These are phyloP conservation scores for Blastobotrys buckinghamii DNA, from an alignment of 1,139 yeast genomes.

Conservation along the genomic window DNA sequence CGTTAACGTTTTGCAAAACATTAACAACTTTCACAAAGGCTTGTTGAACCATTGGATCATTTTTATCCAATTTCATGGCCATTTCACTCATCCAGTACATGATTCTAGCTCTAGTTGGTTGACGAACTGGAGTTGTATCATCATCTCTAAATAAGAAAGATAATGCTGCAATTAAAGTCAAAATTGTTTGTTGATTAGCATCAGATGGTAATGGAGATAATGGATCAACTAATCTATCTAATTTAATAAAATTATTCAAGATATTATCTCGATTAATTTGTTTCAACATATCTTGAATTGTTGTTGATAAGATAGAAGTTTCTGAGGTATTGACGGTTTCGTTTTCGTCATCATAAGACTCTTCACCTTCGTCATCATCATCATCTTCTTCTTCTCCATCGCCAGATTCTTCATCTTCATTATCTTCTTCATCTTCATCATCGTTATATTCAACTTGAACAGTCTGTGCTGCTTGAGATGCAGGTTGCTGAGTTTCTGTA, in stretches of 20 bases:
- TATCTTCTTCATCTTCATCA: not conserved
- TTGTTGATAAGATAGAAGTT: too few species aligned
- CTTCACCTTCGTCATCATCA: slow-evolving; percentile 1
- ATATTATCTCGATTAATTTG: not conserved
- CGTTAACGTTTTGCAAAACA: not conserved
- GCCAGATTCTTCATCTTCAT: not conserved
- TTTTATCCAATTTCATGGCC: not conserved
- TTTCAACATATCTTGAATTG: too few species aligned
- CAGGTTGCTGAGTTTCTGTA: not conserved
- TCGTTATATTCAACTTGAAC: not conserved
- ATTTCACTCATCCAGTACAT: slow-evolving; percentile 4
- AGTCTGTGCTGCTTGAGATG: not conserved
- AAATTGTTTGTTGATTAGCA: slow-evolving; percentile 1
- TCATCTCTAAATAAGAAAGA: slow-evolving; percentile 4
- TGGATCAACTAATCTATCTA: slow-evolving; percentile 3
- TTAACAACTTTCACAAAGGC: not conserved
- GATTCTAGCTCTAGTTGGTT: slow-evolving; percentile 8
- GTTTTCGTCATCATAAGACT: not conserved
- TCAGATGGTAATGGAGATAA: not conserved
- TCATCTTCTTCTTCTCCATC: not conserved
- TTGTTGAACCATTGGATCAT: not conserved
- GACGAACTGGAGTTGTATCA: slow-evolving; percentile 1
- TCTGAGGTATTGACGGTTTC: too few species aligned
- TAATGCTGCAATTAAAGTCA: slow-evolving; percentile 1
- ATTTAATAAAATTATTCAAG: not conserved